phyloP scores from a whole-genome alignment of 176 grass and related monocot species.

The Chloris gayana region DNA sequence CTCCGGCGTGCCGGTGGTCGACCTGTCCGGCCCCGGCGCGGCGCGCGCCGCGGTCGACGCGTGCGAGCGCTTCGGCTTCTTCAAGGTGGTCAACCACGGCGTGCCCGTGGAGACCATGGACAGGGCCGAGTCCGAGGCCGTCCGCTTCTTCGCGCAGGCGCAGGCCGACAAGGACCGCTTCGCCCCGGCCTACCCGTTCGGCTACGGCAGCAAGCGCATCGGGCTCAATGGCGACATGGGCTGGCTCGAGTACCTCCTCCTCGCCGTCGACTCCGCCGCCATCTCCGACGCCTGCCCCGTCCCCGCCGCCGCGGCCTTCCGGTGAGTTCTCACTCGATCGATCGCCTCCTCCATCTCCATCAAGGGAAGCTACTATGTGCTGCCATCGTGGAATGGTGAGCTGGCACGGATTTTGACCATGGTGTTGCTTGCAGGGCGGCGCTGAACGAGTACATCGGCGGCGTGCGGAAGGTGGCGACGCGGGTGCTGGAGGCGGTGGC shows the following conservation, averaged over 20 bases:
- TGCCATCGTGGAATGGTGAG: background rate
- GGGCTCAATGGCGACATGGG: constrained; percentile 90
- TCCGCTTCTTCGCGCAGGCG: constrained; percentile 74
- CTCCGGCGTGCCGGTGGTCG: constrained; percentile 58
- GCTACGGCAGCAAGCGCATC: constrained; percentile 87
- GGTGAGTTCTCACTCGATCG: constrained; percentile 31
- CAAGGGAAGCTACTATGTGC: no score
- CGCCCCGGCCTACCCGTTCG: constrained; percentile 66
- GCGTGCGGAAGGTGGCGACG: constrained; percentile 54
- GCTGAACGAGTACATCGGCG: constrained; percentile 68
- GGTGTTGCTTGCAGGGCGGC: constrained; percentile 46
- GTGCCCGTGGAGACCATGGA: constrained; percentile 50
- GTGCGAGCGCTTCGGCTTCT: constrained; percentile 82
- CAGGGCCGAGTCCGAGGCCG: constrained; percentile 59
- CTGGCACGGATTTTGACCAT: background rate
- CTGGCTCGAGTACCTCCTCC: constrained; percentile 95
- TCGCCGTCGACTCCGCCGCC: constrained; percentile 40
- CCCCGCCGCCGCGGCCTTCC: constrained; percentile 42
- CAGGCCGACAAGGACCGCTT: constrained; percentile 65
- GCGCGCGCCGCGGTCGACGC: constrained; percentile 50
- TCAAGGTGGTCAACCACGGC: constrained; percentile 84
- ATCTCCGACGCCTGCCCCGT: constrained; percentile 36
- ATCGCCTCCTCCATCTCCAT: no score
- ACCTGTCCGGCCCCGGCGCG: constrained; percentile 53
- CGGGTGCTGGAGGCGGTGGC: constrained; percentile 74